Percentiles rank a stretch among this genome's conserved stretches.
These are phyloP conservation scores for Irpex sp. DNA, from an alignment of 1,284 basidiomycete species.

Conservation along the genomic window DNA sequence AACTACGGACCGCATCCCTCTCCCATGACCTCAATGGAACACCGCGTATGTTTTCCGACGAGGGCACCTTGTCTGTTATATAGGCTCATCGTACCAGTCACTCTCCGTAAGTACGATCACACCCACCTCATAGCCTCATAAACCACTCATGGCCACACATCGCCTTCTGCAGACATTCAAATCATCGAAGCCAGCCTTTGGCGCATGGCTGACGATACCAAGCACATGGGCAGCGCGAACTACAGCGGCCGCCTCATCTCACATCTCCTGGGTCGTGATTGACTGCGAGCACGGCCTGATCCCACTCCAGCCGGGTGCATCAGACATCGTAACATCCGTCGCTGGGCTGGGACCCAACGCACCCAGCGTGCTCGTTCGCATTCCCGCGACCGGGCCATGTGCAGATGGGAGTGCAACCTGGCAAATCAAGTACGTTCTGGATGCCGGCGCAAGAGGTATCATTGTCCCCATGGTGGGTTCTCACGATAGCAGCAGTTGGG, in stretches of 20 bases:
- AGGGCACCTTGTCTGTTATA: neutral
- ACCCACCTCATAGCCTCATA: neutral
- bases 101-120: neutral
- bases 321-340: slow-evolving; percentile 52
- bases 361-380: slow-evolving; percentile 53
- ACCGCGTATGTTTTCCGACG: neutral
- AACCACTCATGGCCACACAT: slow-evolving; percentile 21
- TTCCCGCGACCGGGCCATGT: slow-evolving; percentile 56
- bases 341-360: slow-evolving; percentile 36
- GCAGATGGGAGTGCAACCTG: slow-evolving; percentile 45
- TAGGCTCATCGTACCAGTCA: neutral
- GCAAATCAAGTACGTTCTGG: slow-evolving; percentile 68
- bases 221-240: slow-evolving; percentile 52
- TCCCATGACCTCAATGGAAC: neutral
- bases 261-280: slow-evolving; percentile 58
- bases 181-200: slow-evolving; percentile 46
- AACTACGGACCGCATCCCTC: neutral
- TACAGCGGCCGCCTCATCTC: slow-evolving; percentile 49
- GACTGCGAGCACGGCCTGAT: slow-evolving; percentile 67
- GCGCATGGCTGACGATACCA: slow-evolving; percentile 66
- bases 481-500: neutral
- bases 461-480: slow-evolving; percentile 59
- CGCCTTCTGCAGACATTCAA: slow-evolving; percentile 27
- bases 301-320: slow-evolving; percentile 48
- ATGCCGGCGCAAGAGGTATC: slow-evolving; percentile 59